Base-by-base conservation (phyloP, 257 asterid species). In the Plantago elongata region DNA sequence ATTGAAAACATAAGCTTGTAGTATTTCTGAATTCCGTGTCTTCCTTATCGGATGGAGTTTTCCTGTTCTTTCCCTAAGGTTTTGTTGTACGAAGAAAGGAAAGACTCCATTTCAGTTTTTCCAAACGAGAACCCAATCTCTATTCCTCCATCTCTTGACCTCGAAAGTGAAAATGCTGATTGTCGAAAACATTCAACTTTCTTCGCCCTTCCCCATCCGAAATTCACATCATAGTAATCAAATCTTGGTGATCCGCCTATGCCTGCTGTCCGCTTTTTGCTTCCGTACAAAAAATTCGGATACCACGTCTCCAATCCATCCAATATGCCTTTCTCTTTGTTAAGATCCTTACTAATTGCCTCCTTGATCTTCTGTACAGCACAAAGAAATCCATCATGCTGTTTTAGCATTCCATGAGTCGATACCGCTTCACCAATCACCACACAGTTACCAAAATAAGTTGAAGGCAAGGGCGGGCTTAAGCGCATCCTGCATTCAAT, bases 191-290 rank as follows among this genome's bases (percentile, higher is more conserved):
- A 42, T 30, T 75, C 80, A 22, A 62, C 46, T 45, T 75, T 70
- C 7, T 47, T 45, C 3, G 67, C 64, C 40, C 65, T 70, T 17
- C 76, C 71, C 73, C 73, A 70, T 13, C 74, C 76, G 12, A 57
- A 71, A 45, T 70, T 77, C 49, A 60, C 45, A 15, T 13, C 27
- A 57, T 70, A 71, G 18, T 30, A 64, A 37, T 63, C 69, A 34
- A 50, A 60, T 50, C 54, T 61, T 27, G 65, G 65, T 29, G 65
- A 61, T 27, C 56, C 65, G 13, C 42, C 7, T 5, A 61, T 44
- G 11, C 55, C 13, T 13, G n/a, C 9, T 9, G 13, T 45, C 11
- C 55, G 54, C 27, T 46, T 61, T 34, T 34, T 13, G 55, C 56
- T 2, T 16, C 18, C 17, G 13, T 8, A 13, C 5, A 45, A 37